phyloP scores from a whole-genome alignment of 768 basidiomycete genomes.

The Pisolithus tinctorius region DNA sequence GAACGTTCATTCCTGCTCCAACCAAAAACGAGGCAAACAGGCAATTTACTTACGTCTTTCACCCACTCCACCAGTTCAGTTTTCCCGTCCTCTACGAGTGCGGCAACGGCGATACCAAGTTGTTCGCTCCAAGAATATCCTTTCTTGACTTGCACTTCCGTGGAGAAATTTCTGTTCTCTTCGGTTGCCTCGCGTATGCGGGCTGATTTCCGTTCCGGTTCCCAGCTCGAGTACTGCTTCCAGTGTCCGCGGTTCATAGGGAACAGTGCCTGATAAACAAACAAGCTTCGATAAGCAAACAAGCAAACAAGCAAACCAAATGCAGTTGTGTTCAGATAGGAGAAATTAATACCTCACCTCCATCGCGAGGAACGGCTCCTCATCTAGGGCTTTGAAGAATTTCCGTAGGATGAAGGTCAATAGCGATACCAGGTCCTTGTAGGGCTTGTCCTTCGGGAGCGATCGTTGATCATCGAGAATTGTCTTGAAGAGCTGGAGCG shows the following conservation, averaged over 20 bases:
- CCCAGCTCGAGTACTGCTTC: slow-evolving; percentile 79
- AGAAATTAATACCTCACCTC: slow-evolving; percentile 53
- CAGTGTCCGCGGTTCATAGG: slow-evolving; percentile 83
- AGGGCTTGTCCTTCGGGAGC: slow-evolving; percentile 69
- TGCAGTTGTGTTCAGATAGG: slow-evolving; percentile 14
- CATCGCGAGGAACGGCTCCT: slow-evolving; percentile 81
- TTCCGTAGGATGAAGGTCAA: slow-evolving; percentile 83
- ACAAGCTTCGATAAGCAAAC: slow-evolving; percentile 8
- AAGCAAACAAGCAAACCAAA: slow-evolving; percentile 8
- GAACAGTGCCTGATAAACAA: slow-evolving; percentile 62
- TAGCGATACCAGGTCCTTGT: slow-evolving; percentile 77
- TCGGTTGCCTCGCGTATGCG: slow-evolving; percentile 23
- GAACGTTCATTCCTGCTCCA: slow-evolving; percentile 14
- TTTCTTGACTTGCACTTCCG: slow-evolving; percentile 77
- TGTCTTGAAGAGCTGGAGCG: slow-evolving; percentile 79
- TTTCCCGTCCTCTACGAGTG: slow-evolving; percentile 61
- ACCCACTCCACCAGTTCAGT: slow-evolving; percentile 69
- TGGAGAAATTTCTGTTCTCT: slow-evolving; percentile 40
- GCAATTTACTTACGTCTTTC: slow-evolving; percentile 56
- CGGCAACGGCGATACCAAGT: slow-evolving; percentile 76
- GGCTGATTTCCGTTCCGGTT: slow-evolving; percentile 43
- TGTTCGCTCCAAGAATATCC: slow-evolving; percentile 88
- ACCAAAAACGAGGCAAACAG: slow-evolving; percentile 11
- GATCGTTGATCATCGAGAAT: slow-evolving; percentile 78
- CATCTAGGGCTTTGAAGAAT: slow-evolving; percentile 88